A percentile compares a stretch with the other conserved stretches of the same genome.
phyloP scores from a whole-genome alignment of 192 early-diverging fungal genomes.

The Entomortierella parvispora region DNA sequence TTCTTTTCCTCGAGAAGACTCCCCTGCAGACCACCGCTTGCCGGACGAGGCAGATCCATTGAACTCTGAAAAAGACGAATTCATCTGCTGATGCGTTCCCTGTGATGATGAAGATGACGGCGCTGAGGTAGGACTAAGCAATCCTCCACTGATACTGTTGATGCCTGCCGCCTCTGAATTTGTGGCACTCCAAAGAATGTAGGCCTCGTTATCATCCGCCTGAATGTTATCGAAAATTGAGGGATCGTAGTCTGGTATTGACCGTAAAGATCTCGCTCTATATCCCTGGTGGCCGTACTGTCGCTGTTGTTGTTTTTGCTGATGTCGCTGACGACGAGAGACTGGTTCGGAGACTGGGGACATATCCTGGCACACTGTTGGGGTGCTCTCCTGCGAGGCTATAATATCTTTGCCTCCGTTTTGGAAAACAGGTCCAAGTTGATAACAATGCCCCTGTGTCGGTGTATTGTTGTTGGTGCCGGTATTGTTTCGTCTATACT shows the following conservation, averaged over 20 bases:
- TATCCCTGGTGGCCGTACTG: no score
- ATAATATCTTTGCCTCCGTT: no score
- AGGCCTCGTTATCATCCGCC: slow-evolving; percentile 34
- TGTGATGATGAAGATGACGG: not conserved
- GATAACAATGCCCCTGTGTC: not conserved
- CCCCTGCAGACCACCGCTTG: slow-evolving; percentile 43
- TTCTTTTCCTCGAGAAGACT: slow-evolving; percentile 13
- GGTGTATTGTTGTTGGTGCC: not conserved
- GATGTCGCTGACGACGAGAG: no score
- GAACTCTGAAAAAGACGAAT: slow-evolving; percentile 4
- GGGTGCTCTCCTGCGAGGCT: not conserved
- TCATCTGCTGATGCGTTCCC: not conserved
- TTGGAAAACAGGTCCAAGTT: not conserved
- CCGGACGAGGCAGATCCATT: slow-evolving; percentile 1
- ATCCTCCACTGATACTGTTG: not conserved
- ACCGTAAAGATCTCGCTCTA: no score
- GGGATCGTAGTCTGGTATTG: slow-evolving; percentile 13
- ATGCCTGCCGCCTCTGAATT: not conserved
- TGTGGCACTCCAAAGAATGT: slow-evolving; percentile 36
- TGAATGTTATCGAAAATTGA: slow-evolving; percentile 35
- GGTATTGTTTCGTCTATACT: not conserved
- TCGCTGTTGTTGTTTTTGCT: no score
- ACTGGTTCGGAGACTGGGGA: not conserved
- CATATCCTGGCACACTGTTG: not conserved
- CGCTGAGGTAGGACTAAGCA: not conserved